Percentiles rank a stretch among this genome's conserved stretches.
These are phyloP conservation scores for Fusarium tupiense DNA, from an alignment of 2,329 filamentous ascomycete genomes.

Conservation along the genomic window DNA sequence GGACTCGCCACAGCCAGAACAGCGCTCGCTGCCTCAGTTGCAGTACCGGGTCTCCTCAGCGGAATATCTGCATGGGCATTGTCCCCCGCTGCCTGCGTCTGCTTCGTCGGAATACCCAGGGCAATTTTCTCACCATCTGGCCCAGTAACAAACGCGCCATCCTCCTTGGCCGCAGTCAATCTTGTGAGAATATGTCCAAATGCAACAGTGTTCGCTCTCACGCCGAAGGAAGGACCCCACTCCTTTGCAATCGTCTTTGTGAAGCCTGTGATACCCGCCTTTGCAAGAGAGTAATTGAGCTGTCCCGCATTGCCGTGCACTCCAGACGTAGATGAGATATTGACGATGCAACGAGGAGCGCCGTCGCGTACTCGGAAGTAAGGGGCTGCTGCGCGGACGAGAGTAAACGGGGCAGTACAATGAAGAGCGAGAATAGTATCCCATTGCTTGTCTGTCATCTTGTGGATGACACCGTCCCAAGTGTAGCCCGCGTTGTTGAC, in stretches of 20 bases:
- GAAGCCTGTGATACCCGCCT: conserved; percentile 83
- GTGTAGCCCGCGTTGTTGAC: conserved; percentile 94
- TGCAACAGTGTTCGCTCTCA: conserved; percentile 83
- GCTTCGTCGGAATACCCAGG: conserved; percentile 75
- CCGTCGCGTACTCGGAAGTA: conserved; percentile 90
- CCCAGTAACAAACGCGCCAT: conserved; percentile 80
- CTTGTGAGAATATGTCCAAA: conserved; percentile 86
- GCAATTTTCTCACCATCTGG: conserved; percentile 80
- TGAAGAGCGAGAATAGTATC: conserved; percentile 87
- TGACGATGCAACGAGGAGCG: conserved; percentile 81
- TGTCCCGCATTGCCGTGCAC: conserved; percentile 91
- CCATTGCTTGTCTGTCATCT: conserved; percentile 93
- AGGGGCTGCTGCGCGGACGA: conserved; percentile 80
- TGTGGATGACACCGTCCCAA: conserved; percentile 93
- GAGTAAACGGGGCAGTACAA: conserved; percentile 85
- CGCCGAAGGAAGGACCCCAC: conserved; percentile 86
- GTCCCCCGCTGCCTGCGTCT: conserved; percentile 55
- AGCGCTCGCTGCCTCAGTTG: conserved; percentile 81
- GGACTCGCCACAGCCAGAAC: conserved; percentile 84
- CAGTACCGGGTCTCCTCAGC: conserved; percentile 77
- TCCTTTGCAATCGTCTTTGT: conserved; percentile 93
- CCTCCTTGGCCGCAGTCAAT: conserved; percentile 85
- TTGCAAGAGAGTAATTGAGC: conserved; percentile 86
- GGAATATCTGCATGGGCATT: conserved; percentile 75
- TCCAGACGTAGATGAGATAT: conserved; percentile 84